Percentiles rank a stretch among this genome's conserved stretches.
phyloP scores from a whole-genome alignment of 139 green algal species.

The Haematococcus sp. region DNA sequence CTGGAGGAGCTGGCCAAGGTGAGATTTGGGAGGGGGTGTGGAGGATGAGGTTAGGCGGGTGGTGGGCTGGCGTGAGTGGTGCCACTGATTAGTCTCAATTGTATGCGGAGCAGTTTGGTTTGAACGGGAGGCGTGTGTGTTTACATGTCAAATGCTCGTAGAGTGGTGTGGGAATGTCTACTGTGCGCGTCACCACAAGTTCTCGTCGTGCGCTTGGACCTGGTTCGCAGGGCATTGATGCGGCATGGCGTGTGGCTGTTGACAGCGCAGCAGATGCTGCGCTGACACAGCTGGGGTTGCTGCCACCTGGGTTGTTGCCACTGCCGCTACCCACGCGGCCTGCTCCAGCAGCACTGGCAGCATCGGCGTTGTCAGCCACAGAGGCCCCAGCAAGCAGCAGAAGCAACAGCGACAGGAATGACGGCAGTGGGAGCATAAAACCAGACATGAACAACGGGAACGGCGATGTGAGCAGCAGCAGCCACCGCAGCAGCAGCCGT shows the following conservation, averaged over 20 bases:
- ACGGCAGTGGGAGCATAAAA: not conserved
- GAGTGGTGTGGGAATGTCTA: no score
- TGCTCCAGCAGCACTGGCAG: constrained; percentile 12
- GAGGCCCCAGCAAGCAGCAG: not conserved
- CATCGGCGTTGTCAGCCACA: constrained; percentile 8
- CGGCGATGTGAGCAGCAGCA: not conserved
- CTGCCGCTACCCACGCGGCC: not conserved
- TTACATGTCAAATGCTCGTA: no score
- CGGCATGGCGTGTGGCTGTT: constrained; percentile 53
- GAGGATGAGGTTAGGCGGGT: not conserved
- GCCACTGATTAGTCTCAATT: not conserved
- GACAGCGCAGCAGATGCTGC: constrained; percentile 42
- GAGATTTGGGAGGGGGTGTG: not conserved
- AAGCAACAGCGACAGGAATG: not conserved
- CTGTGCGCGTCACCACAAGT: no score
- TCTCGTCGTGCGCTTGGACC: no score
- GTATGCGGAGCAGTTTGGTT: not conserved
- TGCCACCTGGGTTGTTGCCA: not conserved
- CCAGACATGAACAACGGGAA: not conserved
- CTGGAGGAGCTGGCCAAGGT: constrained; percentile 83
- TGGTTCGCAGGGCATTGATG: constrained; percentile 83
- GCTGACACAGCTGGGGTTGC: not conserved
- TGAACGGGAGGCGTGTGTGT: not conserved
- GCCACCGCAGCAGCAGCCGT: constrained; percentile 17
- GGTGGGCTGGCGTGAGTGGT: not conserved